Percentiles rank a stretch among this genome's conserved stretches.
These are phyloP conservation scores for Alternaria sp. DNA, from an alignment of 2,329 filamentous ascomycete genomes.

Conservation along the genomic window DNA sequence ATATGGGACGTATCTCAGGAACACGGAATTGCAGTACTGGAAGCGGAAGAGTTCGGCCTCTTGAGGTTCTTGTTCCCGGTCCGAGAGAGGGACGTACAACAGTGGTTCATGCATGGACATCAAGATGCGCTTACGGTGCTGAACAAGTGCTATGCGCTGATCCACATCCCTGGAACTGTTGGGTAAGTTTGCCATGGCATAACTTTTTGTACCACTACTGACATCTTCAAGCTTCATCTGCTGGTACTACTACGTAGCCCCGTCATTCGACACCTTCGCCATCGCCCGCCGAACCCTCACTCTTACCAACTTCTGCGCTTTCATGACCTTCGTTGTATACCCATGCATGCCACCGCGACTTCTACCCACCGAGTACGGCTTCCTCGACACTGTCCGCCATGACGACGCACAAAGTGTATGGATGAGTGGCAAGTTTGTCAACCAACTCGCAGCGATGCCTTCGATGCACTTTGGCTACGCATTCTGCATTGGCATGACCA, in stretches of 20 bases:
- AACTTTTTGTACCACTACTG: slow-evolving; percentile 14
- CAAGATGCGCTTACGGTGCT: slow-evolving; percentile 61
- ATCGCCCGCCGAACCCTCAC: slow-evolving; percentile 55
- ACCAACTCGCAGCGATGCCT: slow-evolving; percentile 56
- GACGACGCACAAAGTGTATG: slow-evolving; percentile 56
- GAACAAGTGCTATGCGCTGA: slow-evolving; percentile 65
- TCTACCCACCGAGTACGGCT: slow-evolving; percentile 53
- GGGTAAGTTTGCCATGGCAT: slow-evolving; percentile 50
- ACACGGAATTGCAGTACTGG: slow-evolving; percentile 62
- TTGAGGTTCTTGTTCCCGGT: slow-evolving; percentile 62
- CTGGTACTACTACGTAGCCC: slow-evolving; percentile 68
- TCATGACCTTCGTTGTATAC: slow-evolving; percentile 60
- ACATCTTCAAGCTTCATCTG: slow-evolving; percentile 61
- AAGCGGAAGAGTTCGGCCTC: slow-evolving; percentile 60
- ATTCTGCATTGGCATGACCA: slow-evolving; percentile 60
- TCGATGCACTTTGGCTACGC: slow-evolving; percentile 63
- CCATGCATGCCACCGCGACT: slow-evolving; percentile 62
- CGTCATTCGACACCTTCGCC: slow-evolving; percentile 55
- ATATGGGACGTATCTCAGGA: slow-evolving; percentile 64
- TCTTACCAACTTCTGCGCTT: slow-evolving; percentile 61
- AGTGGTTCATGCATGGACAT: slow-evolving; percentile 64
- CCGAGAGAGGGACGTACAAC: slow-evolving; percentile 60
- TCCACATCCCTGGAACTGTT: slow-evolving; percentile 67
- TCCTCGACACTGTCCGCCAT: slow-evolving; percentile 56
- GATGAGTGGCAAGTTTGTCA: slow-evolving; percentile 56